Evolutionary conservation across 2,329 filamentous ascomycete genomes (phyloP).

Genomic region (Emmonsiellopsis sp.): DNA sequence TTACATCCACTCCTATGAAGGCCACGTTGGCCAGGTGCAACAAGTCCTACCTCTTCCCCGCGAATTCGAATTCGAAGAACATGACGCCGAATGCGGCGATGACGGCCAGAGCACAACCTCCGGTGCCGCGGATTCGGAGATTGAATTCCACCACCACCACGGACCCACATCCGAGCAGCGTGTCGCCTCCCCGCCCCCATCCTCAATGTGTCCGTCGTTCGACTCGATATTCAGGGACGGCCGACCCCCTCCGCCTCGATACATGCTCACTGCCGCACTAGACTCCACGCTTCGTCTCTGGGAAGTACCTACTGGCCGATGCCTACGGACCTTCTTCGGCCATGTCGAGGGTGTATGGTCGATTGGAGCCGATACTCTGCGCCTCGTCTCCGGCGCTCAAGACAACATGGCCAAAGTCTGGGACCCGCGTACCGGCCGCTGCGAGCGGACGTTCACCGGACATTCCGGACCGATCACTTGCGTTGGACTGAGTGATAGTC

Average conservation of each 20-base stretch:
- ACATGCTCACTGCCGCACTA: slow-evolving; percentile 86
- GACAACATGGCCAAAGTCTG: slow-evolving; percentile 94
- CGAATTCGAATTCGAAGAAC: slow-evolving; percentile 83
- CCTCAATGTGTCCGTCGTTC: slow-evolving; percentile 12
- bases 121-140: slow-evolving; percentile 8
- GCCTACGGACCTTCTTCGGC: slow-evolving; percentile 87
- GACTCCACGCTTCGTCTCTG: slow-evolving; percentile 88
- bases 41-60: slow-evolving; percentile 75
- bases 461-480: slow-evolving; percentile 89
- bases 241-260: slow-evolving; percentile 69
- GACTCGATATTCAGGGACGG: slow-evolving; percentile 46
- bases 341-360: slow-evolving; percentile 96
- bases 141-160: slow-evolving; percentile 7
- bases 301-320: slow-evolving; percentile 74
- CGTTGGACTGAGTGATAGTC: slow-evolving; percentile 78
- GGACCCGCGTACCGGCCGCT: slow-evolving; percentile 85
- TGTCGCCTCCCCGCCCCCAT: slow-evolving; percentile 9
- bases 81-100: slow-evolving; percentile 41
- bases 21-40: slow-evolving; percentile 91
- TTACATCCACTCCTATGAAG: slow-evolving; percentile 69
- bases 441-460: slow-evolving; percentile 84
- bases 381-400: slow-evolving; percentile 81
- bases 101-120: slow-evolving; percentile 17
- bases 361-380: slow-evolving; percentile 75
- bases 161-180: slow-evolving; percentile 6